These are phyloP conservation scores for Colletotrichum tanaceti DNA, from an alignment of 2,329 filamentous ascomycete species.

Conservation along the genomic window DNA sequence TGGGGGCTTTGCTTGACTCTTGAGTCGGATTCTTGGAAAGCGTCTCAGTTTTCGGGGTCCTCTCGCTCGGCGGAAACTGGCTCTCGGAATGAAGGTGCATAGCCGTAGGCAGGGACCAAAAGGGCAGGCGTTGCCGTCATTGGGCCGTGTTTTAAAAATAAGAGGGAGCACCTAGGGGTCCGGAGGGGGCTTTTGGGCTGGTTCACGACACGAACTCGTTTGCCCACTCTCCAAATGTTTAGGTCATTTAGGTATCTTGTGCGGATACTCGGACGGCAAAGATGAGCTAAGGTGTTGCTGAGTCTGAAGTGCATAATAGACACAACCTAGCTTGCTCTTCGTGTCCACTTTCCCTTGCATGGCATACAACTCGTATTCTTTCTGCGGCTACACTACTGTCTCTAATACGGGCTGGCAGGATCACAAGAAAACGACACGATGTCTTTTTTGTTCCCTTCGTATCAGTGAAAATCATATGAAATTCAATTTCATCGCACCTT, in stretches of 20 bases:
- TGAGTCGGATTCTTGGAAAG: neutral
- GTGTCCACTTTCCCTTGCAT: neutral
- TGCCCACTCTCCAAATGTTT: neutral
- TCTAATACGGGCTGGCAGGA: neutral
- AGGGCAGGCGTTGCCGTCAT: slow-evolving; percentile 35
- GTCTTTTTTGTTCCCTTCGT: neutral
- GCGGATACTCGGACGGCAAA: too few species aligned
- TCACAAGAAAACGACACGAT: neutral
- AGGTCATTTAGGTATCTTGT: neutral
- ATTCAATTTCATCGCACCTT: neutral
- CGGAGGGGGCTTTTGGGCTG: slow-evolving; percentile 3
- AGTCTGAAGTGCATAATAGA: neutral
- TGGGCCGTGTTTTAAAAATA: slow-evolving; percentile 38
- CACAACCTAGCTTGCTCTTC: neutral
- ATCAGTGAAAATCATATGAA: neutral
- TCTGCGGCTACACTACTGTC: neutral
- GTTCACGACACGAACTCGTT: slow-evolving; percentile 11
- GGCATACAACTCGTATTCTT: slow-evolving; percentile 3
- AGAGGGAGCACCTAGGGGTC: slow-evolving; percentile 31
- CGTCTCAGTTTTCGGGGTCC: slow-evolving; percentile 24
- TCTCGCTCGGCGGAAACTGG: neutral
- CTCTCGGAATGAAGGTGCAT: neutral
- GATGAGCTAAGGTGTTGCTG: neutral
- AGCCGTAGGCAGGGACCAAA: slow-evolving; percentile 8
- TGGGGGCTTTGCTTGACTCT: slow-evolving; percentile 11